These are phyloP conservation scores for Shiraia bambusicola DNA, from an alignment of 2,329 filamentous ascomycete genomes.

Conservation along the genomic window DNA sequence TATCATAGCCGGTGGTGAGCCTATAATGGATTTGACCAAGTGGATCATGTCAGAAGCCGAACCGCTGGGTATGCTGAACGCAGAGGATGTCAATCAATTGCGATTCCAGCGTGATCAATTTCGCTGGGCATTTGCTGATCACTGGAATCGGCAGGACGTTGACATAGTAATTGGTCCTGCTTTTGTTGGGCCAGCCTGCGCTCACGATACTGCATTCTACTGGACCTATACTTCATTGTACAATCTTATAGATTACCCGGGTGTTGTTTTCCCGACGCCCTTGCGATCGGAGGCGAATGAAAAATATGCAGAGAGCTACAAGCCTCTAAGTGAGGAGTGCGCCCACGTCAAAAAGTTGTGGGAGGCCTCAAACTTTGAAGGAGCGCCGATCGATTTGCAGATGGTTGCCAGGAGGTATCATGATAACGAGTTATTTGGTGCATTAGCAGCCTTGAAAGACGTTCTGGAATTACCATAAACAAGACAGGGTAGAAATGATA, in stretches of 20 bases:
- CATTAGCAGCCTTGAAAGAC: conserved; percentile 18
- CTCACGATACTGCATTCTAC: conserved; percentile 23
- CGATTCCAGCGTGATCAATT: conserved; percentile 15
- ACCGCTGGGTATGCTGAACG: conserved; percentile 10
- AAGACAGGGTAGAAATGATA: neutral
- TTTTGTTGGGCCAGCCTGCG: conserved; percentile 21
- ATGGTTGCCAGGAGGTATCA: conserved; percentile 22
- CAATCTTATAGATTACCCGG: conserved; percentile 25
- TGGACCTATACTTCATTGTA: conserved; percentile 25
- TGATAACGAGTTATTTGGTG: conserved; percentile 24
- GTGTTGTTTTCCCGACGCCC: conserved; percentile 21
- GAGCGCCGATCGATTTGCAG: conserved; percentile 25
- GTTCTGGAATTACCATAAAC: conserved; percentile 14
- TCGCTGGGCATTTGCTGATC: conserved; percentile 13
- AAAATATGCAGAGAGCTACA: conserved; percentile 15
- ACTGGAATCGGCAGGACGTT: conserved; percentile 23
- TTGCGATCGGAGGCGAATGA: conserved; percentile 13
- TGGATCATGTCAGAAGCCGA: conserved; percentile 12
- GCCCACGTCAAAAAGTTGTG: conserved; percentile 22
- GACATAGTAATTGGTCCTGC: conserved; percentile 24
- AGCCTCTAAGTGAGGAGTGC: conserved; percentile 20
- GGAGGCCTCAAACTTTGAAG: conserved; percentile 19
- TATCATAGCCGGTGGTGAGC: conserved; percentile 47
- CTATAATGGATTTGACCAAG: conserved; percentile 48
- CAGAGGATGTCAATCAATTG: conserved; percentile 12